Base-by-base conservation (phyloP, 2,329 filamentous ascomycete genomes). In the Tolypocladium sp. region DNA sequence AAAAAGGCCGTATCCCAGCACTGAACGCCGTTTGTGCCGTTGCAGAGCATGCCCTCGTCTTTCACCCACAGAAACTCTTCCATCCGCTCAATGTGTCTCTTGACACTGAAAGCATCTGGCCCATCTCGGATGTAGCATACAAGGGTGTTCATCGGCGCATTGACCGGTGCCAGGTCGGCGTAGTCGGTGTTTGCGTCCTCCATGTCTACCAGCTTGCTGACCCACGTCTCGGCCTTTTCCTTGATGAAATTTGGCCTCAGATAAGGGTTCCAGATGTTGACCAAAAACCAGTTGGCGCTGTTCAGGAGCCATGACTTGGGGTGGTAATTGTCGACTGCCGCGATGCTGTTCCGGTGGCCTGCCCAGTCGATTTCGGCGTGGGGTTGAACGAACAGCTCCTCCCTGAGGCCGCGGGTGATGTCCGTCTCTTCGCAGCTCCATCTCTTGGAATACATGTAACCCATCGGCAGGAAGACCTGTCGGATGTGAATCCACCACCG, bases 401-500 rank as follows among this genome's bases (percentile, higher is more conserved):
- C 78, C 27, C 88, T 86, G 46, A 99, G 74, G 58, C 85, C 83
- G 27, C 83, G 82, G 57, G 89, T 90, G 2, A 96, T 71, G 4
- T 88, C 83, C 46, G 90, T 93, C 65, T 89, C 81, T 20, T 91
- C 89, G 64, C 88, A 89, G 35, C 81, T 82, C 86, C 91, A 97
- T 63, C 81, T 81, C 76, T 89, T 91, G 0, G 92, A 96, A 78
- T 89, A 96, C 49, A 97, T 74, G 69, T 89, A 97, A 0, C 89
- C 86, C 91, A 97, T 97, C 6, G 92, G 89, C 55, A 96, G 72
- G 68, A 93, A 96, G n/a, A 99, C 92, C 74, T 90, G 86, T n/a
- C 94, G 91, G 73, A 97, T 97, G 68, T 99, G 94, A 67, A 97
- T 90, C 93, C 92, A 97, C 92, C 93, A 97, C 64, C 91, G 81